These are phyloP conservation scores for Gaeumannomyces sp. DNA, from an alignment of 2,329 filamentous ascomycete genomes.

Conservation along the genomic window DNA sequence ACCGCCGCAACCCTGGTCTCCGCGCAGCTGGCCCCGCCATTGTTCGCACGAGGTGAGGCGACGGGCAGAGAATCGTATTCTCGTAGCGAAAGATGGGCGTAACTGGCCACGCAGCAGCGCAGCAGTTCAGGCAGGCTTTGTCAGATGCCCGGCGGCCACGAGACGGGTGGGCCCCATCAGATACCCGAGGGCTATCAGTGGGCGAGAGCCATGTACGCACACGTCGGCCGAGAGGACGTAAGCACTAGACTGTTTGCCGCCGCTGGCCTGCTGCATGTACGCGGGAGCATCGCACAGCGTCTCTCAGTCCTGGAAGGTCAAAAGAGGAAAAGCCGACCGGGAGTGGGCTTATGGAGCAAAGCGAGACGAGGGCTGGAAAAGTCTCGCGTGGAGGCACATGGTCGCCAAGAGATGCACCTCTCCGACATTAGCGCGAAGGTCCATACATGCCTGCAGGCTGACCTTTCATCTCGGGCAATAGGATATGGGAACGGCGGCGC, in stretches of 20 bases:
- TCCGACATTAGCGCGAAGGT: too few species aligned
- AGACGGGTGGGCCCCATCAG: neutral
- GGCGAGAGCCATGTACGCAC: neutral
- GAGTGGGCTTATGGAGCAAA: neutral
- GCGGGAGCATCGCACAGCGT: neutral
- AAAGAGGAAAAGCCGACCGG: neutral
- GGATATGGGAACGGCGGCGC: too few species aligned
- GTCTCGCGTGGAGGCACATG: too few species aligned
- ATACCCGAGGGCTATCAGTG: neutral
- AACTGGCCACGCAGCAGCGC: neutral
- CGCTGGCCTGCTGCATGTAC: neutral
- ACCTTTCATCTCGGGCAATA: too few species aligned
- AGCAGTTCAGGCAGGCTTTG: neutral
- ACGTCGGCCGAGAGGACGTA: neutral
- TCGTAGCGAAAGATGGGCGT: neutral
- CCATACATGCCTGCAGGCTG: too few species aligned
- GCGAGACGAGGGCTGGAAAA: too few species aligned
- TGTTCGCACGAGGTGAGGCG: neutral
- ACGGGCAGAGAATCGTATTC: neutral
- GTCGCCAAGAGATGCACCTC: too few species aligned
- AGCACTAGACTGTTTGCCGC: neutral
- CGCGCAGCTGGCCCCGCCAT: too few species aligned
- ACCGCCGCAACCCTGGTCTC: neutral
- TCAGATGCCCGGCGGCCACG: neutral
- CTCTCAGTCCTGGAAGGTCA: neutral